These are phyloP conservation scores for Clonostachys rosea DNA, from an alignment of 2,329 filamentous ascomycete genomes.

Conservation along the genomic window DNA sequence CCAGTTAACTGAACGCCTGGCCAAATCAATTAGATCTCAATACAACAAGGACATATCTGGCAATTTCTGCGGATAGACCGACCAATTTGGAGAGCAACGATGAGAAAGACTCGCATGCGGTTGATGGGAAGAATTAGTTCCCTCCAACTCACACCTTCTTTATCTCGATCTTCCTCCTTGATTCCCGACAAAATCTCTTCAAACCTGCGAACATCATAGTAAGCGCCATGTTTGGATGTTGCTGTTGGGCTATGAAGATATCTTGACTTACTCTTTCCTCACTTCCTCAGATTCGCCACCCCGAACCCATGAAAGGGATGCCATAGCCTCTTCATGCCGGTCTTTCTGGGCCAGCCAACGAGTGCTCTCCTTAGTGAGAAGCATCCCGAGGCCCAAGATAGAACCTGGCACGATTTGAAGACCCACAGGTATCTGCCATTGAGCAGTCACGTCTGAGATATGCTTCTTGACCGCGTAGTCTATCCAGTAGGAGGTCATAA, in stretches of 20 bases:
- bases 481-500: constrained; percentile 35
- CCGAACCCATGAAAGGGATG: constrained; percentile 45
- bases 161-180: constrained; percentile 30
- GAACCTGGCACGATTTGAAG: constrained; percentile 41
- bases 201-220: constrained; percentile 9
- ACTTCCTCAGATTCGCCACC: constrained; percentile 33
- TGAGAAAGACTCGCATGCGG: constrained; percentile 39
- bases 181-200: constrained; percentile 37
- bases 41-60: too few species aligned
- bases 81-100: constrained; percentile 42
- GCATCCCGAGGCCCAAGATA: constrained; percentile 40
- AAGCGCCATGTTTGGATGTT: too few species aligned
- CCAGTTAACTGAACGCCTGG: constrained; percentile 38
- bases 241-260: too few species aligned
- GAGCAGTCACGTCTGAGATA: constrained; percentile 26
- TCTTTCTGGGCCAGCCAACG: constrained; percentile 41
- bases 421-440: constrained; percentile 45
- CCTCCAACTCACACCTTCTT: constrained; percentile 32
- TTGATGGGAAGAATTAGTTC: constrained; percentile 38
- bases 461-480: constrained; percentile 39
- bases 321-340: constrained; percentile 35
- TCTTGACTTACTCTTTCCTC: constrained; percentile 15
- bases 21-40: too few species aligned
- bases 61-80: background rate
- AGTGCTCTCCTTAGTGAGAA: constrained; percentile 40